Conservation (phyloP, 208 protist species). For the Leishmania turanica region DNA sequence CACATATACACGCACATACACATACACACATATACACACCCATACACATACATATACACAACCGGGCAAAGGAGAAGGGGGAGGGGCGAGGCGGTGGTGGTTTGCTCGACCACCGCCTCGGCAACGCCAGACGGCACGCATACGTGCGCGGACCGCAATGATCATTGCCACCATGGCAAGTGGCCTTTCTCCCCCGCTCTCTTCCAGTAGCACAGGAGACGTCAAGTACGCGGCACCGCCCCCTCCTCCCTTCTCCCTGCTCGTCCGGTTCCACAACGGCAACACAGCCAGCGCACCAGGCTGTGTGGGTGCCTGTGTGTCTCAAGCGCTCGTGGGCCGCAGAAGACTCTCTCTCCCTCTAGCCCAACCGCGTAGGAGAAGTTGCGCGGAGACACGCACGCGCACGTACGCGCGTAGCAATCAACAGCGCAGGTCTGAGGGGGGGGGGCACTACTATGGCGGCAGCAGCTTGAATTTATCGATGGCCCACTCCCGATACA, state of each 20-base stretch:
- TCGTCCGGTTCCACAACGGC: not conserved
- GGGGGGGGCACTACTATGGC: not conserved
- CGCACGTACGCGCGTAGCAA: not conserved
- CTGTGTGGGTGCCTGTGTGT: not conserved
- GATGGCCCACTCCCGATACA: slow-evolving; percentile 32
- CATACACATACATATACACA: too few species aligned
- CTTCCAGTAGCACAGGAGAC: not conserved
- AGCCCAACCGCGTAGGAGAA: not conserved
- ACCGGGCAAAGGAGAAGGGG: too few species aligned
- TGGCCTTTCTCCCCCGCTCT: not conserved
- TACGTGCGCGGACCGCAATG: not conserved
- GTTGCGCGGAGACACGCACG: not conserved
- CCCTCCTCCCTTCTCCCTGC: not conserved
- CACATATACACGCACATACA: too few species aligned
- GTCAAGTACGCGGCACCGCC: not conserved
- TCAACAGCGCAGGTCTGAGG: not conserved
- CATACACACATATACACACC: too few species aligned
- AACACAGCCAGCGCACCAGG: not conserved
- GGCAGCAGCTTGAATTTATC: not conserved
- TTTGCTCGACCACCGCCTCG: too few species aligned
- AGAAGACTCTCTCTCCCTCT: not conserved
- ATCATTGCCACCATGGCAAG: not conserved
- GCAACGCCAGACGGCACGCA: too few species aligned
- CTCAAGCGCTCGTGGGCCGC: not conserved
- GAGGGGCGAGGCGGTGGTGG: too few species aligned